Base-by-base conservation (phyloP, 208 protist genomes). In the Leishmania lainsoni region DNA sequence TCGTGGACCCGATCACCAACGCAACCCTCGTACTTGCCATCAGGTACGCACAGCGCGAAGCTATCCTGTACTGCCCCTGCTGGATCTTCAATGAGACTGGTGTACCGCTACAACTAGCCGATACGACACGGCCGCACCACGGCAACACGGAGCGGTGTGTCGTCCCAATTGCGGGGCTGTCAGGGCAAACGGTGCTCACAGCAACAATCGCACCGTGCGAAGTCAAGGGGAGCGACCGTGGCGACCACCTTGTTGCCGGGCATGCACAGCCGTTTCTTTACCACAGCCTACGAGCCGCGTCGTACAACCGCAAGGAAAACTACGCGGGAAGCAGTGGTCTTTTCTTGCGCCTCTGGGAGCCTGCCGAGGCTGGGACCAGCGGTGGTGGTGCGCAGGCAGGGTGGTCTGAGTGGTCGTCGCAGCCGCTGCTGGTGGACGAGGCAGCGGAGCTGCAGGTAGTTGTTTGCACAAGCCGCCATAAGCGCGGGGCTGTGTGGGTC, bases 71-170 rank as follows among this genome's bases (percentile, higher is more conserved):
- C 82, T 92, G 86, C 72, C 87, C 90, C 1, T 87, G 92, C 65
- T 93, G 92, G 88, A 83, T 95, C 70, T 72, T 95, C 45, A 95
- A 95, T 78, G 70, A 91, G 35, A 93, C 90, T 10, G 70, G 75
- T 56, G 58, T 91, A 54, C 54, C 75, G 29, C 45, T 95, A 52
- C 88, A 91, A 80, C 20, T 93, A 22, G 76, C 86, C 14, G 91
- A 94, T 72, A 81, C 76, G 35, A 54, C 76, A 1, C 61, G 45
- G 59, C 59, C 79, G 35, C 78, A 80, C 58, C 56, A 66, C 14
- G 69, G 39, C 1, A 58, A 70, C 68, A 73, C 56, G 20, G 74
- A 74, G 12, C 74, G 83, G 14, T 76, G 68, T n/a, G 59, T 45
- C 20, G 51, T 51, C 26, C 75, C 83, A 2, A 58, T 86, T 14